Evolutionary conservation across 192 early-diverging fungal species (phyloP).

Genomic region (Backusella tarrabulga): DNA sequence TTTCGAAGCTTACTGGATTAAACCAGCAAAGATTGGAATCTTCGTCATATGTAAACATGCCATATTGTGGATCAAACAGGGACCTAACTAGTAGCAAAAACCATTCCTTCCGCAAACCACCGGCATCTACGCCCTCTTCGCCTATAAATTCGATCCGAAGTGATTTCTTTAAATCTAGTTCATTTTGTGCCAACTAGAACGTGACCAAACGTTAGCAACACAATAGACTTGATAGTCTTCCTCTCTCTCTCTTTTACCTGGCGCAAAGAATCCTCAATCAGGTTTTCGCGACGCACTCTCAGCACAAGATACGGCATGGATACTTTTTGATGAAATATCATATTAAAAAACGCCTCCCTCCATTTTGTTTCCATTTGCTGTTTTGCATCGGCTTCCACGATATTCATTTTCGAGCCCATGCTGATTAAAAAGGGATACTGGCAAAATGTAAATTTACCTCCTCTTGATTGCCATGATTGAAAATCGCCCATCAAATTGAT

Average conservation of each 20-base stretch:
- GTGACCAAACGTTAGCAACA: neutral
- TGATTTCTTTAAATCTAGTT: constrained; percentile 88
- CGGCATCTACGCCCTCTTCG: constrained; percentile 96
- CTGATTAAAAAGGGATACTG: constrained; percentile 82
- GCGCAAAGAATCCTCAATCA: constrained; percentile 74
- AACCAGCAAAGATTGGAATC: constrained; percentile 69
- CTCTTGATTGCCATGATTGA: constrained; percentile 69
- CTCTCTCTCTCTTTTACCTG: constrained; percentile 43
- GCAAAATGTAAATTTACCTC: constrained; percentile 74
- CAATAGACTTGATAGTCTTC: neutral
- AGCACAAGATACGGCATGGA: constrained; percentile 61
- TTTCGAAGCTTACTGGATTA: constrained; percentile 73
- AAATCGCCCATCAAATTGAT: constrained; percentile 72
- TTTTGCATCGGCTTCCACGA: constrained; percentile 75
- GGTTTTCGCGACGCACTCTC: constrained; percentile 55
- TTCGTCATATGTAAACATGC: constrained; percentile 77
- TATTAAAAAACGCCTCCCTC: constrained; percentile 61
- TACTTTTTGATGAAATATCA: constrained; percentile 49
- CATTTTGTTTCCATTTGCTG: constrained; percentile 75
- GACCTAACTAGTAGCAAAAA: constrained; percentile 90
- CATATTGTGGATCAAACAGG: constrained; percentile 91
- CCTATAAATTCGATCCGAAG: constrained; percentile 89
- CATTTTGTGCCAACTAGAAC: constrained; percentile 62
- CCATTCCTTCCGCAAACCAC: constrained; percentile 97
- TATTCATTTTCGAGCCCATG: constrained; percentile 72